phyloP scores from a whole-genome alignment of 805 yeast genomes.

The Cyberlindnera xylosilytica region DNA sequence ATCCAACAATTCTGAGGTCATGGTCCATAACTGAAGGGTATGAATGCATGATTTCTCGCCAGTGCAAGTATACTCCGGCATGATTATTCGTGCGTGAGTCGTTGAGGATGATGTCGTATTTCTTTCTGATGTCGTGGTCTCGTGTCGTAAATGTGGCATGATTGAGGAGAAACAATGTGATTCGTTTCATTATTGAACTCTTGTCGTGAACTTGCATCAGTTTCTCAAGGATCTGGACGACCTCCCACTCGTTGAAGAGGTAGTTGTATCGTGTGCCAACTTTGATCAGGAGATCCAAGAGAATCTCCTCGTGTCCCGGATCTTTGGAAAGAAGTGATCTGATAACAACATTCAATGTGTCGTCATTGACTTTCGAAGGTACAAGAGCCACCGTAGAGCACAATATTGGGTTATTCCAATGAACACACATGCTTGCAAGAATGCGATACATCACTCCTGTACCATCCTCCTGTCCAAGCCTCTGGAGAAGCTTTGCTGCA shows the following conservation, averaged over 20 bases:
- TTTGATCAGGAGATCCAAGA: conserved; percentile 18
- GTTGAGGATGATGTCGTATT: conserved; percentile 16
- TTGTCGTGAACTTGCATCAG: conserved; percentile 9
- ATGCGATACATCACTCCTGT: conserved; percentile 7
- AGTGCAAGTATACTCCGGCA: conserved; percentile 22
- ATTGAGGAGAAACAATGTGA: conserved; percentile 13
- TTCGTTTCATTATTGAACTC: conserved; percentile 3
- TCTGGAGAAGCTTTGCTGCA: conserved; percentile 7
- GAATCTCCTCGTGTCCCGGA: conserved; percentile 22
- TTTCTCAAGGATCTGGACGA: conserved; percentile 15
- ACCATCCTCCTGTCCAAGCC: conserved; percentile 1
- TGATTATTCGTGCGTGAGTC: conserved; percentile 17
- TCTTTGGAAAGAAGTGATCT: conserved; percentile 16
- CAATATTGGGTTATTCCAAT: conserved; percentile 13
- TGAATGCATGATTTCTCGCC: conserved; percentile 17
- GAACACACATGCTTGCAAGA: conserved; percentile 7
- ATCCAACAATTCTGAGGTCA: conserved; percentile 14
- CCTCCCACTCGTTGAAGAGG: conserved; percentile 16
- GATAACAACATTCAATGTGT: conserved; percentile 5
- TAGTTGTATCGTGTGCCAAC: conserved; percentile 10
- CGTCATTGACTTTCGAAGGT: neutral
- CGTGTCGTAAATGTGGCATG: conserved; percentile 9
- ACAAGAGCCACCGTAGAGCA: conserved; percentile 11
- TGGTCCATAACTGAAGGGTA: conserved; percentile 18
- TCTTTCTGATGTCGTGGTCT: conserved; percentile 2